Conservation (phyloP, 2,329 filamentous ascomycete species). For the Pestalotiopsis sp. region DNA sequence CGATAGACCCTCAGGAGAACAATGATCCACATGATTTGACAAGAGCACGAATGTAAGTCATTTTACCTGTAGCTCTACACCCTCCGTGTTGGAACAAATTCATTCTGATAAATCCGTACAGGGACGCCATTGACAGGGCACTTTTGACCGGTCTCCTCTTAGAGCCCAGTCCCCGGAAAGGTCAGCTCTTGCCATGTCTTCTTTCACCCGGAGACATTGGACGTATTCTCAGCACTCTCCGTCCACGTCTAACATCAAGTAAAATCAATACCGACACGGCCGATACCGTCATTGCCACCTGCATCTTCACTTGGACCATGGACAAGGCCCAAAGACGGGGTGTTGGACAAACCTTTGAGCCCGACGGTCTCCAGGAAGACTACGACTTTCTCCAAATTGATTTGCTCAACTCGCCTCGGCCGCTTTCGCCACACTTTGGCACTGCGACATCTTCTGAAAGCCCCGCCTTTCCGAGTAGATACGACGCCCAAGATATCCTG, state of each 20-base stretch:
- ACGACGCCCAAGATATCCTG: neutral
- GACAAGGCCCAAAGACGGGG: neutral
- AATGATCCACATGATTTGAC: neutral
- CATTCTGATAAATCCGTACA: neutral
- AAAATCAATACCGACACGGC: neutral
- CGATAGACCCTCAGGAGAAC: neutral
- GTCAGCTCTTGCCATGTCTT: neutral
- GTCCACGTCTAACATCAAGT: neutral
- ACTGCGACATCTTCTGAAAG: no score
- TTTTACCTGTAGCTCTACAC: neutral
- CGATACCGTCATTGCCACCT: neutral
- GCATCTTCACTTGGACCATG: slow-evolving; percentile 3
- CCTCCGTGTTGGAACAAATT: neutral
- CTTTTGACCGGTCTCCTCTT: neutral
- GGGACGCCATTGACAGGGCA: neutral
- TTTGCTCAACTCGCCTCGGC: neutral
- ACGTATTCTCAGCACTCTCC: neutral
- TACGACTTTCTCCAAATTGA: neutral
- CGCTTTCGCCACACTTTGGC: neutral
- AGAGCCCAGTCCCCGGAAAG: neutral
- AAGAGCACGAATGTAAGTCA: neutral
- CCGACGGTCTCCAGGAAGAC: neutral
- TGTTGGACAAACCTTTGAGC: neutral
- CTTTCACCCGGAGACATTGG: neutral
- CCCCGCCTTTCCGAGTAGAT: neutral